Conservation (phyloP, 2,329 filamentous ascomycete species). For the Aspergillus pseudoviridinutans region DNA sequence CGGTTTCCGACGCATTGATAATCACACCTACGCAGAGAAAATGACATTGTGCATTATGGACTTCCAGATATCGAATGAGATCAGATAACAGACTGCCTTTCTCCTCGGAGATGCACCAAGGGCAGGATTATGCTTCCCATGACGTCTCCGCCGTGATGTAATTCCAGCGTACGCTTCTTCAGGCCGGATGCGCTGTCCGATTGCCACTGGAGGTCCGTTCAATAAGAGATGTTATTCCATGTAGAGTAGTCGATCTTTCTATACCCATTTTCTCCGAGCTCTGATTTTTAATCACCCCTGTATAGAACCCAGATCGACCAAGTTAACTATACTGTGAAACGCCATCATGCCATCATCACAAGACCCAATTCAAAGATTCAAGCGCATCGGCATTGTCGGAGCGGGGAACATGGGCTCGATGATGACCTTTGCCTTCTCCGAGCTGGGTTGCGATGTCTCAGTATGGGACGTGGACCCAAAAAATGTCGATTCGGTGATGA, state of each 20-base stretch:
- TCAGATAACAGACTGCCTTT: not conserved
- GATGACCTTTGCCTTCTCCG: conserved; percentile 41
- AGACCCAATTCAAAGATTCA: conserved; percentile 25
- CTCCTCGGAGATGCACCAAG: not conserved
- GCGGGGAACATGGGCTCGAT: conserved; percentile 42
- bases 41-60: not conserved
- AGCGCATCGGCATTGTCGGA: conserved; percentile 38
- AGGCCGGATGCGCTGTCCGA: conserved; percentile 6
- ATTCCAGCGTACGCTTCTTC: not conserved
- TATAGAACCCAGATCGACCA: not conserved
- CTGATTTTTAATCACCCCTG: not conserved
- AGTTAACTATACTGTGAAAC: not conserved
- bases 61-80: not conserved
- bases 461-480: conserved; percentile 34
- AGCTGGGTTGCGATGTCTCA: conserved; percentile 37
- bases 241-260: not conserved
- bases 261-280: not conserved
- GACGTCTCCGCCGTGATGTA: conserved; percentile 4
- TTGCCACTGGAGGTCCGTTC: conserved; percentile 15
- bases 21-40: not conserved
- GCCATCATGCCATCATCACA: conserved; percentile 16
- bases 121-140: not conserved
- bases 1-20: not conserved
- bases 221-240: conserved; percentile 9
- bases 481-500: conserved; percentile 32